Base-by-base conservation (phyloP, 208 protist species). In the Leishmania arabica region DNA sequence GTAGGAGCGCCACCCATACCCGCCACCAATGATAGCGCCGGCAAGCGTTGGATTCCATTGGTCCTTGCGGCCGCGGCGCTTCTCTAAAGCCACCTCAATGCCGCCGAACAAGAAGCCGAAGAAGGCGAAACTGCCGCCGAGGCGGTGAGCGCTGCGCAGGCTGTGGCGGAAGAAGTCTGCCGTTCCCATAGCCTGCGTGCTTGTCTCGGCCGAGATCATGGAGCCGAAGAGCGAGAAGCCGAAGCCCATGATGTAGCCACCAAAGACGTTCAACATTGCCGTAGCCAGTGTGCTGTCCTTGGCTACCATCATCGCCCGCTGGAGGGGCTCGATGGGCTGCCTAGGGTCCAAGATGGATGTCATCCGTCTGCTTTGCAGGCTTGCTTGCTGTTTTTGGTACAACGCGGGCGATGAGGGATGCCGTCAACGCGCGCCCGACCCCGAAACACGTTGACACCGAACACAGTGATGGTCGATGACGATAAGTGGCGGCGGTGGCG, bases 51-150 rank as follows among this genome's bases (percentile, higher is more conserved):
- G 90, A 83, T 98, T 98, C 91, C 88, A 96, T 78, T 86, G 51
- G 78, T 98, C 95, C 82, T 98, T 97, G 34, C 85, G 82, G 13
- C 93, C 95, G 24, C 95, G 93, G 6, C 95, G 94, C 92, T 98
- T 98, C 91, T 98, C 94, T 72, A 98, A 77, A 73, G 93, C 94
- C 65, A 96, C 94, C 86, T 98, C 95, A 31, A 97, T 84, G 8
- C 94, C 94, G 24, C 94, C 92, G 74, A 98, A 97, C 72, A 98
- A 84, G 72, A 98, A 96, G 37, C 94, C 94, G 80, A 98, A 98
- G 54, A 92, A 93, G 78, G 90, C 91, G 77, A 98, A 98, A 79
- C 80, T 95, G 71, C 69, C 64, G 66, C 91, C 95, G 24, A 96
- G 82, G 70, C 87, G 84, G 60, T 87, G 75, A 17, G 93, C 93